Conservation (phyloP, 768 basidiomycete genomes). For the Favolaschia claudopus region DNA sequence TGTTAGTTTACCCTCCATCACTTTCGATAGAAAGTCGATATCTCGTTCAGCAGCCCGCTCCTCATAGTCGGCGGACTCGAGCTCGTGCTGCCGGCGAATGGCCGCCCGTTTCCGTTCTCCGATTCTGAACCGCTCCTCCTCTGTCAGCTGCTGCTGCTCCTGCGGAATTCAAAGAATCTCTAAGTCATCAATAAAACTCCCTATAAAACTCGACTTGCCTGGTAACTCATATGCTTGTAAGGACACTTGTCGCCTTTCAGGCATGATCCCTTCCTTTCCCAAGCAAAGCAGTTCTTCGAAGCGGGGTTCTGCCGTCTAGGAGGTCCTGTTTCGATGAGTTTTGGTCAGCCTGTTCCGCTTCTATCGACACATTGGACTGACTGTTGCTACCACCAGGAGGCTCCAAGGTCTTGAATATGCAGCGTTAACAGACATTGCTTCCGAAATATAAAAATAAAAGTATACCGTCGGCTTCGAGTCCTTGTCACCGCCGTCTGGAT, state of each 20-base stretch:
- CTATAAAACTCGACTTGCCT: slow-evolving; percentile 3
- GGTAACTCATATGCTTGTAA: slow-evolving; percentile 4
- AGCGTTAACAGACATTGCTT: neutral
- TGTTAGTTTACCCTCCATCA: neutral
- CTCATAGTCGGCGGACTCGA: slow-evolving; percentile 2
- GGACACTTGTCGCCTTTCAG: neutral
- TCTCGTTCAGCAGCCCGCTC: slow-evolving; percentile 4
- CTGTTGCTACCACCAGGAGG: slow-evolving; percentile 1
- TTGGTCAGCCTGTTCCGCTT: slow-evolving; percentile 1
- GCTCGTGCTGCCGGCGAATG: slow-evolving; percentile 8
- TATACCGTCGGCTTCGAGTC: slow-evolving; percentile 3
- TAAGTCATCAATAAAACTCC: neutral
- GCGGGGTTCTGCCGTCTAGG: neutral
- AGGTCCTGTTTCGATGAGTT: neutral
- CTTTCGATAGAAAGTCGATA: neutral
- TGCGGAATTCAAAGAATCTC: neutral
- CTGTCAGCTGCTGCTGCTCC: neutral
- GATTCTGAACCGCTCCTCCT: slow-evolving; percentile 6
- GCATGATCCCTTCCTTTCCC: slow-evolving; percentile 8
- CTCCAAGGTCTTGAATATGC: slow-evolving; percentile 5
- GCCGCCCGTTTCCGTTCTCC: slow-evolving; percentile 1
- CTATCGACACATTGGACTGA: neutral
- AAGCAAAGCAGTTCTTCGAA: slow-evolving; percentile 2
- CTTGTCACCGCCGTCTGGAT: slow-evolving; percentile 3
- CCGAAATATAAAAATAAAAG: neutral